These are phyloP conservation scores for Saccharomycopsis sp. DNA, from an alignment of 805 yeast genomes.

Conservation along the genomic window DNA sequence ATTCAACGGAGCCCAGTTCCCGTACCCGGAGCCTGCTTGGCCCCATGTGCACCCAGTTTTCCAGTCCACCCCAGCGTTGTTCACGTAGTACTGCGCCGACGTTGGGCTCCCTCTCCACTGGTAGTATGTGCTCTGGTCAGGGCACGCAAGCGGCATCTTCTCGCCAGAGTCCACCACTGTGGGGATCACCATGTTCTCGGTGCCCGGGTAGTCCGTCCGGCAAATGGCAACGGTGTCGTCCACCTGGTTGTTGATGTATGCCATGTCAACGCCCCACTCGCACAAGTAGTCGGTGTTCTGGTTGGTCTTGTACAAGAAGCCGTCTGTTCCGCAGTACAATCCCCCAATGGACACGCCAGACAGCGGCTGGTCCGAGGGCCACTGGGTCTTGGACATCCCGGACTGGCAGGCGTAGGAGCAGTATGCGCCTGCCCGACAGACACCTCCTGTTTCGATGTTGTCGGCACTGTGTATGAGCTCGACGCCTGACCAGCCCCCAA, in stretches of 20 bases:
- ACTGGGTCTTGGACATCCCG: slow-evolving; percentile 76
- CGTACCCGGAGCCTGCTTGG: slow-evolving; percentile 44
- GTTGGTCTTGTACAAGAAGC: slow-evolving; percentile 56
- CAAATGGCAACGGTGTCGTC: slow-evolving; percentile 52
- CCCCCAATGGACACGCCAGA: slow-evolving; percentile 71
- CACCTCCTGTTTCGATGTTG: slow-evolving; percentile 41
- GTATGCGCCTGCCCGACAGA: slow-evolving; percentile 59
- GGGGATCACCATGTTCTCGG: slow-evolving; percentile 73
- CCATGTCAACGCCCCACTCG: slow-evolving; percentile 53
- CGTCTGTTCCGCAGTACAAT: slow-evolving; percentile 46
- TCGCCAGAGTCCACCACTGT: slow-evolving; percentile 51
- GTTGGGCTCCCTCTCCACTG: slow-evolving; percentile 55
- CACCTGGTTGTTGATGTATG: slow-evolving; percentile 44
- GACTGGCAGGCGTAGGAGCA: slow-evolving; percentile 74
- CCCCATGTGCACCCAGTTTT: slow-evolving; percentile 73
- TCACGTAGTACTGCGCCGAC: slow-evolving; percentile 67
- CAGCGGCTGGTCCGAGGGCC: slow-evolving; percentile 61
- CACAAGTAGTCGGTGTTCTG: slow-evolving; percentile 44
- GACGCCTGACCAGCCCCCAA: slow-evolving; percentile 41
- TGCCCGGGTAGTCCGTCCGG: slow-evolving; percentile 77
- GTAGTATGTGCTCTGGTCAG: slow-evolving; percentile 50
- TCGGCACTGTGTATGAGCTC: slow-evolving; percentile 44
- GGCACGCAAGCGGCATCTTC: slow-evolving; percentile 45
- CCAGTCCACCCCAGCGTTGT: slow-evolving; percentile 64
- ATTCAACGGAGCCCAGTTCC: slow-evolving; percentile 81